Evolutionary conservation across 495 filamentous ascomycete genomes (phyloP).

Genomic region (Talaromyces stipitatus): DNA sequence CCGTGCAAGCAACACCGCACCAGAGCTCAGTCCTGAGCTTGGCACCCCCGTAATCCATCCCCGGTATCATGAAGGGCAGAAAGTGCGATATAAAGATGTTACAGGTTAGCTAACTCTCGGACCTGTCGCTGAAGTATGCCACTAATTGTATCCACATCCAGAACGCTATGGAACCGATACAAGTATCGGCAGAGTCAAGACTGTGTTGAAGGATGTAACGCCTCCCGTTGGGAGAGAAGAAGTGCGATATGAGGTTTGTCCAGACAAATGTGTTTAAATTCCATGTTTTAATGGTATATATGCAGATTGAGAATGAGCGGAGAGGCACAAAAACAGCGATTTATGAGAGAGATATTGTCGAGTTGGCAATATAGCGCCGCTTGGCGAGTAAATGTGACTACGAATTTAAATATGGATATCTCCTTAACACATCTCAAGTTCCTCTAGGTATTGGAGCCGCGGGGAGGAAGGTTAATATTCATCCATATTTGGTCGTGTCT

Average conservation of each 20-base stretch:
- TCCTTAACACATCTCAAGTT: too few species aligned
- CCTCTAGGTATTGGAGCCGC: too few species aligned
- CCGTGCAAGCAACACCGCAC: neutral
- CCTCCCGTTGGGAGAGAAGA: neutral
- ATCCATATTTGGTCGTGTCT: too few species aligned
- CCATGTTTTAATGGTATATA: neutral
- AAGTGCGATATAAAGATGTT: neutral
- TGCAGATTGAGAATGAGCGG: neutral
- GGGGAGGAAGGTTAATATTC: too few species aligned
- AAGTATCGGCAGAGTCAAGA: neutral
- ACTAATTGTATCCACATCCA: too few species aligned
- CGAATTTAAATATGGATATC: too few species aligned
- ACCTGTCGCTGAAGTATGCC: too few species aligned
- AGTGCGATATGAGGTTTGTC: neutral
- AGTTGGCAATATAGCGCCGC: too few species aligned
- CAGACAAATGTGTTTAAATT: neutral
- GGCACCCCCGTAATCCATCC: conserved; percentile 91
- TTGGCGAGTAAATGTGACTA: too few species aligned
- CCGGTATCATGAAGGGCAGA: conserved; percentile 60
- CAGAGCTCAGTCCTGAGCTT: conserved; percentile 65
- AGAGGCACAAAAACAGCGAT: neutral
- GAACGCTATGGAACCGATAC: too few species aligned
- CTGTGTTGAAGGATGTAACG: neutral
- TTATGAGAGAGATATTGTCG: neutral
- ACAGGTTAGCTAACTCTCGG: neutral